Conservation (phyloP, 2,329 filamentous ascomycete genomes). For the Alternaria ventricosa region DNA sequence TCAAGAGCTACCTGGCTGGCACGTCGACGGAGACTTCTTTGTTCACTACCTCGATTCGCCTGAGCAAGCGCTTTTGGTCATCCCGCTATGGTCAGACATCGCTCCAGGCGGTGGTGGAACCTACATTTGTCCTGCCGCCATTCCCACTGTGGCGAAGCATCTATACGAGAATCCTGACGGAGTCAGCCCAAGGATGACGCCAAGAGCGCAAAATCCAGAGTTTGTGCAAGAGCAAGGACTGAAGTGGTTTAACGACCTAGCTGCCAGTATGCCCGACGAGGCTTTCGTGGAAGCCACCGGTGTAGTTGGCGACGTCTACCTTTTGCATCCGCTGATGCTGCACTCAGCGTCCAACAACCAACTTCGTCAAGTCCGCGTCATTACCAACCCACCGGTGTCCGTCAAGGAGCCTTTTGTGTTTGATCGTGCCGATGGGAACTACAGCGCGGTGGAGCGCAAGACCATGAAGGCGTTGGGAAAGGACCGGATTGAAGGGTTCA, state of each 20-base stretch:
- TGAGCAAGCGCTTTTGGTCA: constrained; percentile 72
- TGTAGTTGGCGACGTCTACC: constrained; percentile 62
- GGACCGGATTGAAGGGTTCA: constrained; percentile 60
- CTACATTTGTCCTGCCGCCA: constrained; percentile 66
- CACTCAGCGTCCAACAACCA: constrained; percentile 62
- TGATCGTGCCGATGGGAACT: constrained; percentile 57
- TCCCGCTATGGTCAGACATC: constrained; percentile 72
- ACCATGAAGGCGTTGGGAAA: constrained; percentile 59
- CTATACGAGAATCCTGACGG: constrained; percentile 68
- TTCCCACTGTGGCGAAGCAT: constrained; percentile 63
- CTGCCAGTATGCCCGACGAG: constrained; percentile 40
- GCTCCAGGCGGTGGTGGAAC: constrained; percentile 67
- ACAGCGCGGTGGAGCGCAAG: constrained; percentile 63
- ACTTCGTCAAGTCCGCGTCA: constrained; percentile 57
- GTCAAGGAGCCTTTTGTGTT: constrained; percentile 61
- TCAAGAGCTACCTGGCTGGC: constrained; percentile 65
- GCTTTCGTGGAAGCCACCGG: constrained; percentile 64
- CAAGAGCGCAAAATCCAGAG: constrained; percentile 56
- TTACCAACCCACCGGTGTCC: constrained; percentile 63
- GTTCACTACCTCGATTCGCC: constrained; percentile 74
- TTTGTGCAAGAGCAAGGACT: constrained; percentile 54
- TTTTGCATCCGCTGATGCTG: constrained; percentile 67
- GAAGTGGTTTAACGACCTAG: constrained; percentile 55
- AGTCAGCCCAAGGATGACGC: constrained; percentile 69
- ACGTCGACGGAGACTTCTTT: constrained; percentile 76